Evolutionary conservation across 345 rosid species (phyloP), one percentile per base, ranked within the genome.

Genomic region (Ceriops zippeliana): DNA sequence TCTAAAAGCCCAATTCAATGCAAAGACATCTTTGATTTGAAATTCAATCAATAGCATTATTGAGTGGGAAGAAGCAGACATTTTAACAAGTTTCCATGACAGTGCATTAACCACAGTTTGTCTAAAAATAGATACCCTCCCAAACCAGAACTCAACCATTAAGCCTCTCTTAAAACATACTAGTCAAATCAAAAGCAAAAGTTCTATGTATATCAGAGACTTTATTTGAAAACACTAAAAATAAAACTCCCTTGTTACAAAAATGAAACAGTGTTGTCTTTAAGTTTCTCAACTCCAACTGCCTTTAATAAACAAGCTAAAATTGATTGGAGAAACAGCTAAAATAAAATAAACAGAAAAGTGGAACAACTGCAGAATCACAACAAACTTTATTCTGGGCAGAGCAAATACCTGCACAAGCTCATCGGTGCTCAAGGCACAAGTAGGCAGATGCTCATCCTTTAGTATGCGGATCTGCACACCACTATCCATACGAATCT

Each of bases 391-490:
- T 31, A 15, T 11, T 30, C 19, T 17, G 5, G 24, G 32, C 30
- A 61, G 0, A 52, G 54, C 17, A 26, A 46, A 65, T 78, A 92
- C 98, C 96, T 89, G 98, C 62, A 96, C 87, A 79, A 96, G 99
- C 78, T 92, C 97, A 80, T 96, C 99, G 6, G 92, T 80, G 79
- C 49, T 78, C 78, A 90, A 78, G 7, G 98, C 97, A 83, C 97
- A 90, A 17, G 88, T 38, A 53, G 99, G 99, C 75, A 96, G 77
- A 71, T 86, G 93, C 1, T 89, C 85, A 68, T 92, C 98, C 87
- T 92, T 96, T 38, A 90, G 85, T 65, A 96, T 90, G 16, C 97
- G 93, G 75, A 96, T 90, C 58, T 90, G 96, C 61, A 96, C 90
- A 72, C 99, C 96, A 2, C 92, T 90, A n/a, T 96, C 99, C 57